Evolutionary conservation across 1,139 yeast genomes (phyloP).

Genomic region (Lodderomyces margitis): DNA sequence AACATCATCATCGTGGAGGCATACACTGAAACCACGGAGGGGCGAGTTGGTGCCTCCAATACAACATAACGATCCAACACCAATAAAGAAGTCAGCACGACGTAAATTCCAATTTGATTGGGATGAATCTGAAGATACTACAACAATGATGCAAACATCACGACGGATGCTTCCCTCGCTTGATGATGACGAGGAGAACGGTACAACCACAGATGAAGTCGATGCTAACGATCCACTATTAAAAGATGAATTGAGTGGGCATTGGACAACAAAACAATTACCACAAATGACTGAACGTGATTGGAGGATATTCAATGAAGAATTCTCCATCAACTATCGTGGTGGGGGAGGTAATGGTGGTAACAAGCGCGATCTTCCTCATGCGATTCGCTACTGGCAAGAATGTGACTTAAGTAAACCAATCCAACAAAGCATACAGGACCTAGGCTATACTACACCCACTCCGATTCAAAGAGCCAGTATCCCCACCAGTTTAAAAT

Average conservation of each 20-base stretch:
- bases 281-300: slow-evolving; percentile 74
- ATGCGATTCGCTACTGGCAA: slow-evolving; percentile 74
- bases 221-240: slow-evolving; percentile 17
- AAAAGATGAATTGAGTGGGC: slow-evolving; percentile 31
- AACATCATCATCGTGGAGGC: slow-evolving; percentile 3
- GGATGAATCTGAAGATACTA: slow-evolving; percentile 68
- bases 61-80: background rate
- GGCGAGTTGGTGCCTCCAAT: background rate
- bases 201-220: slow-evolving; percentile 12
- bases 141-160: slow-evolving; percentile 39
- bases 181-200: slow-evolving; percentile 11
- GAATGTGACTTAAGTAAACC: slow-evolving; percentile 48
- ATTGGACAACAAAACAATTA: slow-evolving; percentile 71
- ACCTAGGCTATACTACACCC: slow-evolving; percentile 57
- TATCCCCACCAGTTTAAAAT: slow-evolving; percentile 65
- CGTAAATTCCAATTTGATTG: slow-evolving; percentile 61
- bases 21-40: background rate
- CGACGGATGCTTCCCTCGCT: slow-evolving; percentile 20
- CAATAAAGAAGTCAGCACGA: background rate
- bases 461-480: slow-evolving; percentile 91
- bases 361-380: slow-evolving; percentile 48
- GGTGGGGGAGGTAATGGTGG: too few species aligned
- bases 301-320: slow-evolving; percentile 87
- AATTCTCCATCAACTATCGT: slow-evolving; percentile 61
- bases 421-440: slow-evolving; percentile 30